Evolutionary conservation across 805 yeast genomes (phyloP), one percentile per base, ranked within the genome.

Genomic region (Kuraishia hungarica): DNA sequence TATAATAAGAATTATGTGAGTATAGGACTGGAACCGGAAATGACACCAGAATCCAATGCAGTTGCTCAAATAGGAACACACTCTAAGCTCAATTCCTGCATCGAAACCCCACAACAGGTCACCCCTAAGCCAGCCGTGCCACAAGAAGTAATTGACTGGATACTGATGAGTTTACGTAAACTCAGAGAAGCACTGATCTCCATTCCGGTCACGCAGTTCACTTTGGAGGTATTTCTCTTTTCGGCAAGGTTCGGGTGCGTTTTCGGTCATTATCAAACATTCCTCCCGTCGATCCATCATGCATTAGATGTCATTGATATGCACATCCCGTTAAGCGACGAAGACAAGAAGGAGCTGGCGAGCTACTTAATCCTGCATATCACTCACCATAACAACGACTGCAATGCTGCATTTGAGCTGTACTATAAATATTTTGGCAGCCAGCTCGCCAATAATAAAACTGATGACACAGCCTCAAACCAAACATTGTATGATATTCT

Each of bases 141-240:
- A 51, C 28, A 58, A 57, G 48, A 52, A 22, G 24, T 50, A 51
- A 51, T 57, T 13, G 77, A 72, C 50, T 58, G 65, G 8, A 66
- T 71, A 2, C 59, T 76, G 26, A 65, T 75, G 73, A 64, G 71
- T 19, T 65, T 75, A 43, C 60, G 88, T 47, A 82, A 81, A 56
- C 67, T 84, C 19, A 63, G 89, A 50, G 88, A 84, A 61, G 79
- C 86, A 8, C 61, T 82, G 39, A 63, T 84, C 20, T 62, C 69
- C n/a, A 54, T 64, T 3, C 70, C 78, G 0, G 70, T 69, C 51
- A 65, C 64, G 29, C 55, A 3, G 17, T 79, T 81, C 55, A 62
- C 75, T 10, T 71, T 69, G 51, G 64, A 67, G n/a, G 84, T 83
- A 22, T 78, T 73, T 56, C 58, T 82, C 28, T 73, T 72, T 43